Base-by-base conservation (phyloP, 116 monocot species). In the Papilionanthe hybrid region DNA sequence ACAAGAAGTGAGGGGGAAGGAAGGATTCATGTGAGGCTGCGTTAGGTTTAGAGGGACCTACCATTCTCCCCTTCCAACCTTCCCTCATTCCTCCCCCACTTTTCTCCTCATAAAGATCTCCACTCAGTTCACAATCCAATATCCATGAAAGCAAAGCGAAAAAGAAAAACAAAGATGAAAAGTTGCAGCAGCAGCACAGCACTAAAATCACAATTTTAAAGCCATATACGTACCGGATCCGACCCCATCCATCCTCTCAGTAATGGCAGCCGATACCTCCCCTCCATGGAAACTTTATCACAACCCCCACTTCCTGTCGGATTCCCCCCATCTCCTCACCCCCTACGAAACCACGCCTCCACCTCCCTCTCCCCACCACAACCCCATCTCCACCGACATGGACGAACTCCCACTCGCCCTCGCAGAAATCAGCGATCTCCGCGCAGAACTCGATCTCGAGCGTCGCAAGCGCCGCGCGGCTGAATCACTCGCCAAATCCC, bases 361-460 rank as follows among this genome's bases (percentile, higher is more conserved):
- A 29, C 49, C 37, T 71, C 57, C 82, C 25, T 9, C 78, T 37
- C 45, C n/a, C 1, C 41, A 42, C 55, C 60, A 27, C 53, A 73
- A 17, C 0, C 80, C 29, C 30, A 25, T 44, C n/a, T 53, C 30
- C 5, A 28, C 12, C 7, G 50, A 72, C 29, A 83, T 80, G 84
- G 82, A 66, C 72, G 75, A 90, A 75, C 81, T 87, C 49, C 79
- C 82, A 5, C 76, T 79, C 37, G 83, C 83, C 18, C 56, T 42
- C 17, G 82, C 83, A 1, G 83, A 82, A 42, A 82, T 89, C 72
- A 63, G 75, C 69, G 75, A 86, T 72, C 83, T 93, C 74, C 79
- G 77, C 76, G 86, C 80, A 5, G 92, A 93, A 90, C 81, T 96
- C 10, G 89, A 96, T 66, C 28, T 83, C 43, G 96, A 96, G 87